A percentile compares a stretch with the other conserved stretches of the same genome.
Evolutionary conservation across 345 rosid genomes (phyloP).

Genomic region (Corchorus olitorius): DNA sequence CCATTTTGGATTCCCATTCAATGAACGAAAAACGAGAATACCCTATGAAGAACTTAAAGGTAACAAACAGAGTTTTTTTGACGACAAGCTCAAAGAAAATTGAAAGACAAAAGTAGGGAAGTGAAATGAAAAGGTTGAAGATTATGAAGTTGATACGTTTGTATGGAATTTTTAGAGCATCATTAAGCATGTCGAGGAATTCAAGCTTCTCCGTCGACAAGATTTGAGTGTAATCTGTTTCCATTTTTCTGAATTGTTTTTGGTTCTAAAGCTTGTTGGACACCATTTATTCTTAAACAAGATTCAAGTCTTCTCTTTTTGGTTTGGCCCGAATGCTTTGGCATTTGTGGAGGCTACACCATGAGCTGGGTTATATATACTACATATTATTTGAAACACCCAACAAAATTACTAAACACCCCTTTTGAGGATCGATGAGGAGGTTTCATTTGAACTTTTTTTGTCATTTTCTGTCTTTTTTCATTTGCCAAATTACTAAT

Average conservation of each 20-base stretch:
- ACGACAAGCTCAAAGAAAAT: constrained; percentile 29
- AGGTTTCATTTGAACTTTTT: no score
- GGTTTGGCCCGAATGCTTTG: background rate
- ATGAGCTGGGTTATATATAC: background rate
- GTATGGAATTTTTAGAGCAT: constrained; percentile 21
- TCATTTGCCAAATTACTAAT: no score
- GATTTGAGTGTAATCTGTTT: constrained; percentile 21
- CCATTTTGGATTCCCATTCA: background rate
- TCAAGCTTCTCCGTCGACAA: constrained; percentile 30
- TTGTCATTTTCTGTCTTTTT: no score
- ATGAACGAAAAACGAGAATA: background rate
- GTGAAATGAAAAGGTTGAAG: constrained; percentile 26
- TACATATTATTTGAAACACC: no score
- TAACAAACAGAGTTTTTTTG: constrained; percentile 22
- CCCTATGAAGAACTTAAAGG: constrained; percentile 2
- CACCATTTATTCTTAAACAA: background rate
- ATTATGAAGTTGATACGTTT: constrained; percentile 27
- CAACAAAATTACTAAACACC: no score
- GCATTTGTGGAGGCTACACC: background rate
- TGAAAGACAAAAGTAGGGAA: constrained; percentile 40
- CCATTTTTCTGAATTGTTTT: background rate
- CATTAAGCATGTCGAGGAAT: constrained; percentile 29
- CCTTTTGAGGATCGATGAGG: no score
- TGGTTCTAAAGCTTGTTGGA: background rate
- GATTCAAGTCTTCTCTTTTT: background rate